Percentiles rank a stretch among this genome's conserved stretches.
These are phyloP conservation scores for Colletotrichum cuscutae DNA, from an alignment of 2,329 filamentous ascomycete species.

Conservation along the genomic window DNA sequence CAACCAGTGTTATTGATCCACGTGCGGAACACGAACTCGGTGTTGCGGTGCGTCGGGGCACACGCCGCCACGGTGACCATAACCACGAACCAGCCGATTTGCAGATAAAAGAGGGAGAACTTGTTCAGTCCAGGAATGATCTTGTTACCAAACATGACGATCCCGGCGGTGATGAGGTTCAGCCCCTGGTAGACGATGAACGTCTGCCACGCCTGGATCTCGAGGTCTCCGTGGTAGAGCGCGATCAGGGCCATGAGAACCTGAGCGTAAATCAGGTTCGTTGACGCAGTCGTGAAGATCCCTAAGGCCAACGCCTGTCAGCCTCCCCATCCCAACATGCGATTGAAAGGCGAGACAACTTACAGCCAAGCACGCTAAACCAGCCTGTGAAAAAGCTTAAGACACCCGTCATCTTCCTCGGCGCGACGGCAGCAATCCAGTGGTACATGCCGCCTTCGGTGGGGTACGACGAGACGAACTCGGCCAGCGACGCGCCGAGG, in stretches of 20 bases:
- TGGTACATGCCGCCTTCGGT: constrained; percentile 62
- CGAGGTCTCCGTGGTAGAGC: constrained; percentile 50
- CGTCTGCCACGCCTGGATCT: constrained; percentile 58
- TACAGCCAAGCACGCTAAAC: constrained; percentile 52
- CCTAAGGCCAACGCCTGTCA: constrained; percentile 38
- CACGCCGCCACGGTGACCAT: constrained; percentile 59
- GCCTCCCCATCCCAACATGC: background rate
- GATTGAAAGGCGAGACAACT: background rate
- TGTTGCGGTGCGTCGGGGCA: constrained; percentile 54
- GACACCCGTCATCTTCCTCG: constrained; percentile 48
- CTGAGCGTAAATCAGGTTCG: constrained; percentile 55
- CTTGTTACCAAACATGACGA: constrained; percentile 60
- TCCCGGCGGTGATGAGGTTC: constrained; percentile 53
- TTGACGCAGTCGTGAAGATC: constrained; percentile 57
- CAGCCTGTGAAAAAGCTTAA: constrained; percentile 57
- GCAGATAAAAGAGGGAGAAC: constrained; percentile 57
- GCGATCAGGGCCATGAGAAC: constrained; percentile 54
- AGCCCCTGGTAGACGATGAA: constrained; percentile 56
- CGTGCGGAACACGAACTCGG: constrained; percentile 61
- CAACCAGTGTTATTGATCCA: constrained; percentile 65
- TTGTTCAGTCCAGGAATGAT: constrained; percentile 55
- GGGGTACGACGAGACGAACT: constrained; percentile 60
- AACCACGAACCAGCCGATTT: constrained; percentile 57
- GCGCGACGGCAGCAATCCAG: constrained; percentile 60
- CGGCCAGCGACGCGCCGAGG: constrained; percentile 55